Conservation (phyloP, 345 rosid species). For the Salix caprea region DNA sequence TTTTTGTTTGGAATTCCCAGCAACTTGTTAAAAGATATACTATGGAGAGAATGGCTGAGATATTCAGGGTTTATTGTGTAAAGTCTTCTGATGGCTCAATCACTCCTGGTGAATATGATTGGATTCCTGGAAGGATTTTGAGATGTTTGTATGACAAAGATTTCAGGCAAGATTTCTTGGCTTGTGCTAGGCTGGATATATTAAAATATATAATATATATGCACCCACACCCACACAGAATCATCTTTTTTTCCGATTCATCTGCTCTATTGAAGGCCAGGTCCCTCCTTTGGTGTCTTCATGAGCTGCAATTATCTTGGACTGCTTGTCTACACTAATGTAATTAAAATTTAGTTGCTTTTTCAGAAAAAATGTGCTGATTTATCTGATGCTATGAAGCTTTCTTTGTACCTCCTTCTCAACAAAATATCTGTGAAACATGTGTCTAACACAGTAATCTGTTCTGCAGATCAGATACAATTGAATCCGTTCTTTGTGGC, state of each 20-base stretch:
- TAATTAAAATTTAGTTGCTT: not conserved
- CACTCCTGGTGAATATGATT: constrained; percentile 54
- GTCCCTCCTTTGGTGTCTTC: not conserved
- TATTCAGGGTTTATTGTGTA: constrained; percentile 60
- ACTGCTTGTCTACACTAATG: not conserved
- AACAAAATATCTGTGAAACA: not conserved
- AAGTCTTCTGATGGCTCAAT: constrained; percentile 47
- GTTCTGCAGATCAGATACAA: constrained; percentile 80
- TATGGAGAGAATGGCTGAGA: constrained; percentile 82
- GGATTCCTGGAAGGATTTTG: constrained; percentile 96
- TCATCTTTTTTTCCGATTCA: not conserved
- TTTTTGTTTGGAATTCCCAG: constrained; percentile 38
- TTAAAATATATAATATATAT: not conserved
- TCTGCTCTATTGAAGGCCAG: not conserved
- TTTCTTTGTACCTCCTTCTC: not conserved
- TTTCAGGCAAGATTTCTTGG: constrained; percentile 55
- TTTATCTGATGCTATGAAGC: not conserved
- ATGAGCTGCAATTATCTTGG: not conserved
- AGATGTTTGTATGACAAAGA: constrained; percentile 95
- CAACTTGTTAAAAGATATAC: constrained; percentile 76
- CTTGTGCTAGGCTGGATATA: not conserved
- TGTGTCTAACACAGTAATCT: constrained; percentile 17
- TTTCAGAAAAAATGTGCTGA: constrained; percentile 3
- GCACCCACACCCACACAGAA: not conserved
- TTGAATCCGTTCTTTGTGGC: constrained; percentile 65